Percentiles rank a stretch among this genome's conserved stretches.
Evolutionary conservation across 2,329 filamentous ascomycete genomes (phyloP).

Genomic region (Trichoderma koningiopsis): DNA sequence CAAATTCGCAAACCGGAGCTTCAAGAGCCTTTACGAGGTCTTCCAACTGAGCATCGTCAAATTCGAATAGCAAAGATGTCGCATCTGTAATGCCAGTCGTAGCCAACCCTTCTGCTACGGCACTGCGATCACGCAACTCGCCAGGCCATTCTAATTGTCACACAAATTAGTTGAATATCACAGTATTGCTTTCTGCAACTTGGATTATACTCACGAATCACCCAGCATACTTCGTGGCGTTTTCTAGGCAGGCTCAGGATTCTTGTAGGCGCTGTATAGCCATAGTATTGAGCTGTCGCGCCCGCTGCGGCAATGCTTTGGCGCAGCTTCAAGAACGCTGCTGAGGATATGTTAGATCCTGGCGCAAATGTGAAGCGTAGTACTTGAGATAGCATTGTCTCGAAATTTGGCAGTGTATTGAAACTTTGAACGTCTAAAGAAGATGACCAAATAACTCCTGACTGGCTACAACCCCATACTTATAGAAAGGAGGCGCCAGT

Average conservation of each 20-base stretch:
- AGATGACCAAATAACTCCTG: no score
- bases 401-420: background rate
- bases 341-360: constrained; percentile 24
- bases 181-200: background rate
- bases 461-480: background rate
- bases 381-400: constrained; percentile 28
- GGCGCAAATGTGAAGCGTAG: constrained; percentile 28
- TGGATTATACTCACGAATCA: constrained; percentile 26
- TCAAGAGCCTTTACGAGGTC: constrained; percentile 26
- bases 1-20: constrained; percentile 31
- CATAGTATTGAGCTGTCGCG: constrained; percentile 28
- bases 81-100: background rate
- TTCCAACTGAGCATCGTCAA: background rate
- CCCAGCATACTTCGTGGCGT: constrained; percentile 30
- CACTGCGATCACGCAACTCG: background rate
- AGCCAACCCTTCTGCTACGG: background rate
- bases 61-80: constrained; percentile 3
- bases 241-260: constrained; percentile 25
- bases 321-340: constrained; percentile 26
- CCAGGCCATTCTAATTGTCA: constrained; percentile 25
- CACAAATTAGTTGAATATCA: background rate
- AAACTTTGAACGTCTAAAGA: background rate
- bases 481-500: background rate
- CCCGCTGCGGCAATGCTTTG: constrained; percentile 26
- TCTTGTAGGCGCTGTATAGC: constrained; percentile 24